Percentiles rank a stretch among this genome's conserved stretches.
Evolutionary conservation across 1,139 yeast genomes (phyloP).

Genomic region (Meyerozyma sp.): DNA sequence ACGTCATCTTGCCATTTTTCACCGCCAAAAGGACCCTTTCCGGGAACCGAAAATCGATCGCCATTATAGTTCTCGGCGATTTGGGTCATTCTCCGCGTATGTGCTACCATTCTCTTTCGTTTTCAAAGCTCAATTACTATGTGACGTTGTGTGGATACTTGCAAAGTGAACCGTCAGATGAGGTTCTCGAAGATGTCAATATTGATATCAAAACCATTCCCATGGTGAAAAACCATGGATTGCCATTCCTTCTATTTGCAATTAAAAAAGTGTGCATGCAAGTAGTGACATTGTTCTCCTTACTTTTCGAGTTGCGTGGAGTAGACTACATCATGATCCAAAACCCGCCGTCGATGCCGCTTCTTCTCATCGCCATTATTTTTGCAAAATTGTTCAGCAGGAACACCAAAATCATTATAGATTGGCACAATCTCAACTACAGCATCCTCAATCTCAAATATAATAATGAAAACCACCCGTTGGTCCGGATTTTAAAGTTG

Average conservation of each 20-base stretch:
- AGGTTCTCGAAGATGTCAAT: conserved; percentile 44
- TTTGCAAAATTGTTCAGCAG: conserved; percentile 52
- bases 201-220: conserved; percentile 50
- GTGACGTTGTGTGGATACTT: conserved; percentile 86
- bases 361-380: conserved; percentile 57
- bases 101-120: conserved; percentile 83
- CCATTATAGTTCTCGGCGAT: conserved; percentile 86
- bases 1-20: conserved; percentile 29
- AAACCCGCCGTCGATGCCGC: conserved; percentile 92
- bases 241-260: conserved; percentile 60
- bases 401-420: conserved; percentile 64
- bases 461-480: conserved; percentile 47
- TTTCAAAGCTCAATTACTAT: conserved; percentile 61
- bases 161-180: conserved; percentile 52
- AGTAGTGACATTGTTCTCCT: conserved; percentile 34
- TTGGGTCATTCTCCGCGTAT: conserved; percentile 94
- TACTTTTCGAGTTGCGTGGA: conserved; percentile 54
- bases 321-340: conserved; percentile 72
- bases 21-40: conserved; percentile 13
- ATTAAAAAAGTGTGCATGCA: conserved; percentile 56
- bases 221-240: conserved; percentile 35
- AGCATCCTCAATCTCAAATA: conserved; percentile 71
- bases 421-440: conserved; percentile 96
- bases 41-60: conserved; percentile 44
- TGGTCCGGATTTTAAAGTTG: conserved; percentile 53